Evolutionary conservation across 164 flowering plant genomes (phyloP), one percentile per base, ranked within the genome.

Genomic region (Tetracentron sinense): DNA sequence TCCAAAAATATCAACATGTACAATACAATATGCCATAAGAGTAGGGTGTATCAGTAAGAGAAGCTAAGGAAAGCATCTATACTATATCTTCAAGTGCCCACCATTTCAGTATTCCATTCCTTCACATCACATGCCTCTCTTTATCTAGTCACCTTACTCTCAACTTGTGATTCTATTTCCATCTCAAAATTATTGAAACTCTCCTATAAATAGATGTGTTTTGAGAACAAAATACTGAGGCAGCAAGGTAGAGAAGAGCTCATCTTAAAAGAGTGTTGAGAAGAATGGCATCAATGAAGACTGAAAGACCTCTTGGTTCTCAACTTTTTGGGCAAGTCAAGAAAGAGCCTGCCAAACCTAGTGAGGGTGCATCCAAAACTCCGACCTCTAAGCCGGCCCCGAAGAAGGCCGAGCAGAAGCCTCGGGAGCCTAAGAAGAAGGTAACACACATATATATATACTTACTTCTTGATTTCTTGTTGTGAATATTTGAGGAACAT

Each of bases 211-310:
- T 63, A 51, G 42, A 3, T 3, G 29, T n/a, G 29, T 10, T 17
- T 58, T 6, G 44, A 21, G 17, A 25, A 63, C 20, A 49, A 56
- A 64, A 33, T 8, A 70, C 50, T 49, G 50, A 61, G 63, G 59
- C 73, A 69, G 49, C 66, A 30, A 61, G 16, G 17, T 30, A 53
- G 6, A 29, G 27, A 57, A 38, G 12, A 7, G 22, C 28, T 52
- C 16, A 19, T 55, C 21, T 47, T 19, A 2, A 17, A n/a, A 53
- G 57, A 60, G 26, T 30, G 28, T 25, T 22, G 27, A 53, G 66
- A 55, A 47, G 28, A 52, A 82, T 82, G 86, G 80, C 86, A 63
- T 79, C 85, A 59, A 23, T 76, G 67, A 82, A 82, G 62, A 72
- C 73, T 20, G 82, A 77, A 68, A 82, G 76, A 65, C 83, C 83